Percentiles rank a stretch among this genome's conserved stretches.
These are phyloP conservation scores for Nakazawaea anatomiae DNA, from an alignment of 805 yeast species.

Conservation along the genomic window DNA sequence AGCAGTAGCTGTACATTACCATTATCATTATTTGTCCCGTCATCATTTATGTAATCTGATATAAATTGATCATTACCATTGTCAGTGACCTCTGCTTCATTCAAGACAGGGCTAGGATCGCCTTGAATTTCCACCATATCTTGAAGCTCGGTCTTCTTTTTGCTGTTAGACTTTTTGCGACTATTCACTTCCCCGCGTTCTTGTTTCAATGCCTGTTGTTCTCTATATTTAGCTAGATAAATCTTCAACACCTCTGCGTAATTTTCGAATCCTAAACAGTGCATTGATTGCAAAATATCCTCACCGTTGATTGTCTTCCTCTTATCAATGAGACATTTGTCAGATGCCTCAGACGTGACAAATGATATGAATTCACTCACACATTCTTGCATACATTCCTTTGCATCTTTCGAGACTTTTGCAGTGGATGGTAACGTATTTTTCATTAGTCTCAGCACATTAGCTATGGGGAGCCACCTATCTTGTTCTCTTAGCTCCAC, in stretches of 20 bases:
- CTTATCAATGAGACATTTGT: slow-evolving; percentile 57
- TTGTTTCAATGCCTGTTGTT: slow-evolving; percentile 69
- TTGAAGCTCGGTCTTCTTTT: not conserved
- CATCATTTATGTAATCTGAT: slow-evolving; percentile 1
- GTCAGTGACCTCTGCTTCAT: not conserved
- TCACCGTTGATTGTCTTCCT: slow-evolving; percentile 69
- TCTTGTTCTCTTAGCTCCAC: slow-evolving; percentile 55
- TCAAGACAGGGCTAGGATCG: not conserved
- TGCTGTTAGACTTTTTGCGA: not conserved
- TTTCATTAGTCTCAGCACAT: slow-evolving; percentile 74
- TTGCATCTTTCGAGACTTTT: slow-evolving; percentile 73
- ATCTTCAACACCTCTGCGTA: slow-evolving; percentile 65
- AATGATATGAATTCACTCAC: slow-evolving; percentile 64
- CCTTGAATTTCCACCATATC: not conserved
- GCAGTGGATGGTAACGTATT: slow-evolving; percentile 66
- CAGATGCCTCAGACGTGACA: slow-evolving; percentile 61
- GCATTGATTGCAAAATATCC: slow-evolving; percentile 59
- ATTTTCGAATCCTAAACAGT: slow-evolving; percentile 61
- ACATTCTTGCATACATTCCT: slow-evolving; percentile 71
- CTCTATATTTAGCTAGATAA: slow-evolving; percentile 62
- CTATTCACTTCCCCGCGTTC: slow-evolving; percentile 46
- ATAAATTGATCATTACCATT: not conserved
- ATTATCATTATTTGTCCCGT: not conserved
- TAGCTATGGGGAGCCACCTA: slow-evolving; percentile 57
- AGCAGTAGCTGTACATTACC: not conserved